Conservation (phyloP, 768 basidiomycete species). For the Terana coerulea region DNA sequence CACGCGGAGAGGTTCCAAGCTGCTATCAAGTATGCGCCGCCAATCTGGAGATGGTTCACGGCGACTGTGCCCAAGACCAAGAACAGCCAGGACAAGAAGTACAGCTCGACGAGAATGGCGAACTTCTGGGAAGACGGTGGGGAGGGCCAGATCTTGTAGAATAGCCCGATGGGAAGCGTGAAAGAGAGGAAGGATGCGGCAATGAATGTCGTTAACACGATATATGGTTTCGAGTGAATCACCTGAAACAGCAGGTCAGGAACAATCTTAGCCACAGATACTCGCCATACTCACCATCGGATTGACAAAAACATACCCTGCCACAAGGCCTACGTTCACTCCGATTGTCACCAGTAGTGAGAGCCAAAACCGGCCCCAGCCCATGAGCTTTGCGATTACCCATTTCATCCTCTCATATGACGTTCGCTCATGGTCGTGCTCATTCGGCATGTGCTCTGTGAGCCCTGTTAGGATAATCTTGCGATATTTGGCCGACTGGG, state of each 20-base stretch:
- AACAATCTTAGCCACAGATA: not conserved
- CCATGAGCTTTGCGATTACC: slow-evolving; percentile 35
- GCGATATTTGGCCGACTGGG: no score
- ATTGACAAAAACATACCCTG: slow-evolving; percentile 52
- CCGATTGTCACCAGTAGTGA: slow-evolving; percentile 43
- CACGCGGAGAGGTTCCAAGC: slow-evolving; percentile 49
- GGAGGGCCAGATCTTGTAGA: slow-evolving; percentile 25
- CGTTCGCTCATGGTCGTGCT: no score
- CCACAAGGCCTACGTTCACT: slow-evolving; percentile 45
- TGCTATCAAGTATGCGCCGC: slow-evolving; percentile 54
- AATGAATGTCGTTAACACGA: slow-evolving; percentile 46
- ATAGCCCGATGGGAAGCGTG: slow-evolving; percentile 35
- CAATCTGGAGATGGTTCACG: slow-evolving; percentile 39
- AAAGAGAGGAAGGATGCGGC: slow-evolving; percentile 50
- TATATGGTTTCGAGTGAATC: slow-evolving; percentile 52
- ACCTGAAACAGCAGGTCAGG: slow-evolving; percentile 37
- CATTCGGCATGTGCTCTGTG: no score
- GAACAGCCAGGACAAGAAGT: slow-evolving; percentile 55
- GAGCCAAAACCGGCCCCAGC: slow-evolving; percentile 61
- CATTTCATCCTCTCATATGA: slow-evolving; percentile 24
- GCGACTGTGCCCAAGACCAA: slow-evolving; percentile 48
- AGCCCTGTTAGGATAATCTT: no score
- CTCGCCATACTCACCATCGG: slow-evolving; percentile 61
- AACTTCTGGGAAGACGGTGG: slow-evolving; percentile 45
- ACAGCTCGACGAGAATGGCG: slow-evolving; percentile 48